phyloP scores from a whole-genome alignment of 331 rosid genomes.

The Saraca asoca region DNA sequence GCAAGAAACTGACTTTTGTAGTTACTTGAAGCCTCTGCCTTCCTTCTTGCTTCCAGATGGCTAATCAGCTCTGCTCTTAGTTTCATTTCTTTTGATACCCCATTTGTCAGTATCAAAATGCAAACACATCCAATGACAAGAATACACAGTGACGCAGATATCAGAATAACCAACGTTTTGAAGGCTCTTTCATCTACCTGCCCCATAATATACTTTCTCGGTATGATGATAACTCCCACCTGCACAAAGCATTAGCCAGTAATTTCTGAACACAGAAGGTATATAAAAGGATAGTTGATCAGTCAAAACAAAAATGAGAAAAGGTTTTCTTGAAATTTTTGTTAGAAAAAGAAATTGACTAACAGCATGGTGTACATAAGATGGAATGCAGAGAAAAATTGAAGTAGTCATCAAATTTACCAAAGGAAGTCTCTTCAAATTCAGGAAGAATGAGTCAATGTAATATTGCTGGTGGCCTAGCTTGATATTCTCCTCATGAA shows the following conservation, averaged over 20 bases:
- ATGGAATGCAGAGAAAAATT: slow-evolving; percentile 12
- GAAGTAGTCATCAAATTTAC: slow-evolving; percentile 48
- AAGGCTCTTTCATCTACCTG: slow-evolving; percentile 93
- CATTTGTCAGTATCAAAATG: slow-evolving; percentile 89
- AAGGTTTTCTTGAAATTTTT: not conserved
- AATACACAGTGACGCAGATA: slow-evolving; percentile 87
- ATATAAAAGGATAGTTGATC: slow-evolving; percentile 15
- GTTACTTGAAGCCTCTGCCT: slow-evolving; percentile 97
- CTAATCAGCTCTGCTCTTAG: slow-evolving; percentile 92
- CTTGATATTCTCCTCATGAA: slow-evolving; percentile 76
- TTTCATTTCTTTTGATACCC: slow-evolving; percentile 99
- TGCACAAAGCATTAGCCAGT: slow-evolving; percentile 45
- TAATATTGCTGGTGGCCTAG: slow-evolving; percentile 78
- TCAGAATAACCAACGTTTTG: slow-evolving; percentile 88
- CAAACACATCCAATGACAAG: slow-evolving; percentile 91
- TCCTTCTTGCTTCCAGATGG: slow-evolving; percentile 97
- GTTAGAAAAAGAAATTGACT: not conserved
- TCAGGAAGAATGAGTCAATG: slow-evolving; percentile 88
- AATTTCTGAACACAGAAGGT: slow-evolving; percentile 7
- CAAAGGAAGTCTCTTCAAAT: slow-evolving; percentile 92
- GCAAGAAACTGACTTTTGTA: slow-evolving; percentile 97
- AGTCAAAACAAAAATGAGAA: slow-evolving; percentile 8
- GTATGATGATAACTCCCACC: slow-evolving; percentile 97
- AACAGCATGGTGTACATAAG: not conserved
- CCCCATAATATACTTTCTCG: slow-evolving; percentile 94